phyloP scores from a whole-genome alignment of 495 filamentous ascomycete species.

The Trichoderma virens region DNA sequence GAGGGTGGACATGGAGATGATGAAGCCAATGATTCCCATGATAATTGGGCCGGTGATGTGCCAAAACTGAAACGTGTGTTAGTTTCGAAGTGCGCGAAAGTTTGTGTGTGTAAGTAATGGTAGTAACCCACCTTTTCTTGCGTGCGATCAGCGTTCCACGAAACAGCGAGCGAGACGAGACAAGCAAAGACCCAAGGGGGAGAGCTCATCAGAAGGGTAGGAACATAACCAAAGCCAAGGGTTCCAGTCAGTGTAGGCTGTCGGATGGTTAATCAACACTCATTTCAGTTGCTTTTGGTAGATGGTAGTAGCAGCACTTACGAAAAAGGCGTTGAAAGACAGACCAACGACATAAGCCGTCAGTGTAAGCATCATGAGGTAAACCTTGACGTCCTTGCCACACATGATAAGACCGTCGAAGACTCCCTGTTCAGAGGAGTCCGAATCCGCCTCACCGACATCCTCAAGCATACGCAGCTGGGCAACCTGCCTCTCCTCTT shows the following conservation, averaged over 20 bases:
- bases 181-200: constrained; percentile 67
- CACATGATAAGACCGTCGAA: constrained; percentile 63
- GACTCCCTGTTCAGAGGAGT: constrained; percentile 49
- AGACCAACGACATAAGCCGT: constrained; percentile 32
- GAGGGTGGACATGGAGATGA: constrained; percentile 62
- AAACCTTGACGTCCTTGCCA: constrained; percentile 62
- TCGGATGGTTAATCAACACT: constrained; percentile 50
- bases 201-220: constrained; percentile 65
- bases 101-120: background rate
- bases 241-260: constrained; percentile 74
- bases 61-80: constrained; percentile 42
- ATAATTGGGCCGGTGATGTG: constrained; percentile 63
- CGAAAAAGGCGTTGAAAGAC: constrained; percentile 43
- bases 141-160: constrained; percentile 67
- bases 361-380: constrained; percentile 35
- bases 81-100: constrained; percentile 10
- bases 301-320: constrained; percentile 40
- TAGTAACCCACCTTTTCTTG: constrained; percentile 46
- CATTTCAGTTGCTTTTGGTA: constrained; percentile 17
- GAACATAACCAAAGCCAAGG: constrained; percentile 58
- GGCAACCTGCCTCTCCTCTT: constrained; percentile 59
- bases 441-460: constrained; percentile 63
- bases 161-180: constrained; percentile 58
- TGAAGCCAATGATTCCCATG: constrained; percentile 60
- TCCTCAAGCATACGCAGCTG: constrained; percentile 65